phyloP scores from a whole-genome alignment of 2,329 filamentous ascomycete genomes.

The Aspergillus japonicus region DNA sequence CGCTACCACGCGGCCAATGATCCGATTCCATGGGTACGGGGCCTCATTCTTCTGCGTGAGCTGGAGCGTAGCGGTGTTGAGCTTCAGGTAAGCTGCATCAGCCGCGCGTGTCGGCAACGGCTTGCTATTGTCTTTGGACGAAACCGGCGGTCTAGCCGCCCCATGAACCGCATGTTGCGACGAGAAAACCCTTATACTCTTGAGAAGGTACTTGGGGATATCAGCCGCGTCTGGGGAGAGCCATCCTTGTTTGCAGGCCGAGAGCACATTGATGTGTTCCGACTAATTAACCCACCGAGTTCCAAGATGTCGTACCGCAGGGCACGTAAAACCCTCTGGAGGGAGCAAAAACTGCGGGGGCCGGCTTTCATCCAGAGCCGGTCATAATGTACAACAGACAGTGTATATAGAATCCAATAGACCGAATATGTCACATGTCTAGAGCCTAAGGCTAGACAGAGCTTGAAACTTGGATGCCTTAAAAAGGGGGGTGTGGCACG shows the following conservation, averaged over 20 bases:
- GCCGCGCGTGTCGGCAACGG: slow-evolving; percentile 36
- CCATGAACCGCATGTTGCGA: slow-evolving; percentile 37
- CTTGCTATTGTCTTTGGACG: slow-evolving; percentile 39
- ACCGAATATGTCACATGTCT: no score
- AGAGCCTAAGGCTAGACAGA: no score
- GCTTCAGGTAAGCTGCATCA: slow-evolving; percentile 30
- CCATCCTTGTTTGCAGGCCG: slow-evolving; percentile 28
- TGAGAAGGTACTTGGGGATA: slow-evolving; percentile 32
- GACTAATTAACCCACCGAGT: slow-evolving; percentile 16
- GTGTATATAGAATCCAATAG: no score
- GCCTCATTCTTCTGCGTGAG: slow-evolving; percentile 40
- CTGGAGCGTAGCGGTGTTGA: slow-evolving; percentile 37
- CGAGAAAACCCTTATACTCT: slow-evolving; percentile 36
- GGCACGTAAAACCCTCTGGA: slow-evolving; percentile 6
- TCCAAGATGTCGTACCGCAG: slow-evolving; percentile 6
- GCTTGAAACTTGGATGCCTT: no score
- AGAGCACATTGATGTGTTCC: slow-evolving; percentile 20
- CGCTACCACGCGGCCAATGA: slow-evolving; percentile 22
- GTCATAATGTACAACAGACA: background rate
- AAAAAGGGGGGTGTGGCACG: no score
- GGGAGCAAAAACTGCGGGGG: background rate
- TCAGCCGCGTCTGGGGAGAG: slow-evolving; percentile 37
- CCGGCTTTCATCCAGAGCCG: slow-evolving; percentile 1
- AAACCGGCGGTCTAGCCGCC: slow-evolving; percentile 29
- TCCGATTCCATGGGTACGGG: slow-evolving; percentile 42